Percentiles rank a stretch among this genome's conserved stretches.
Conservation (phyloP, 1,139 yeast species). For the Protomyces inouyei region DNA sequence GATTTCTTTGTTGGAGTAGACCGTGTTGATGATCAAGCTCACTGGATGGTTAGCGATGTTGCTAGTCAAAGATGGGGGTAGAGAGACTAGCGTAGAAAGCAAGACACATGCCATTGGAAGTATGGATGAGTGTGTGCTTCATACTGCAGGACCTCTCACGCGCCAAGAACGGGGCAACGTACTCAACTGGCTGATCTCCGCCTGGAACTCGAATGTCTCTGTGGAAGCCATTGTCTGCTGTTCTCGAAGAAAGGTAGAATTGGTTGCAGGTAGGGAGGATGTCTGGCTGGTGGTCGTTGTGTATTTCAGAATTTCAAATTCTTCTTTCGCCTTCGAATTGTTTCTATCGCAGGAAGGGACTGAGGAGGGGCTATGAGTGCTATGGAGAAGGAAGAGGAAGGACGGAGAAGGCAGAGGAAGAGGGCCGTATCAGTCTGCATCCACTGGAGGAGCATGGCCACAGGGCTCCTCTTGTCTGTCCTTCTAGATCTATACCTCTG, state of each 20-base stretch:
- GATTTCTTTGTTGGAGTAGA: conserved; percentile 98
- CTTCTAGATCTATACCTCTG: no score
- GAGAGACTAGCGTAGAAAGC: not conserved
- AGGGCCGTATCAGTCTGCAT: no score
- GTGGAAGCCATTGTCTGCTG: not conserved
- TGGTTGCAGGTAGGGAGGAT: not conserved
- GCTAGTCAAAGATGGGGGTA: not conserved
- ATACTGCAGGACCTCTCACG: not conserved
- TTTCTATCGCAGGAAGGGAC: no score
- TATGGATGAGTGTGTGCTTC: not conserved
- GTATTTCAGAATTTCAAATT: not conserved
- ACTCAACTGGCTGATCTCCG: conserved; percentile 99
- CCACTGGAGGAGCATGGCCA: no score
- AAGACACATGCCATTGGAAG: not conserved
- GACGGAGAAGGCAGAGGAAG: no score
- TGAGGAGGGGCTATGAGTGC: no score
- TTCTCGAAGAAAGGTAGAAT: not conserved
- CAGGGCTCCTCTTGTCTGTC: no score
- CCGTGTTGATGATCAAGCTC: conserved; percentile 99
- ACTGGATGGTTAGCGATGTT: conserved; percentile 76
- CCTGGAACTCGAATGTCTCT: conserved; percentile 70
- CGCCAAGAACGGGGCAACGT: conserved; percentile 57
- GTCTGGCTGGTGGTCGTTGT: not conserved
- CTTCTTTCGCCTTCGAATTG: not conserved
- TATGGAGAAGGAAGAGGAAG: no score